Percentiles rank a stretch among this genome's conserved stretches.
Conservation (phyloP, 192 early-diverging fungal genomes). For the Coemansia sp. region DNA sequence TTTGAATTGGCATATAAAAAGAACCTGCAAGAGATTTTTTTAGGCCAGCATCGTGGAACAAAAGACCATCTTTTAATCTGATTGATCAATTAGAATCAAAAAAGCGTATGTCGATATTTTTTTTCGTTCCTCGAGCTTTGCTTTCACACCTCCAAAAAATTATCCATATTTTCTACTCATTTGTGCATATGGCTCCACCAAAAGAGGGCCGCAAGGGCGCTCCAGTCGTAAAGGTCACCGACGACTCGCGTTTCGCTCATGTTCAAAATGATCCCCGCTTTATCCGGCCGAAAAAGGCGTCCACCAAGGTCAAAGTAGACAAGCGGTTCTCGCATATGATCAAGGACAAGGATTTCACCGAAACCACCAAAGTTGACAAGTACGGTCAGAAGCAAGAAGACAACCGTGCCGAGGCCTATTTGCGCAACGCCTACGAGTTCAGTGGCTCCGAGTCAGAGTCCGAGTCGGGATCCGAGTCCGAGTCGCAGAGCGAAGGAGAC, state of each 20-base stretch:
- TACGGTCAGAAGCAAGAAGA: constrained; percentile 39
- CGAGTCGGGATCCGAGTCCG: background rate
- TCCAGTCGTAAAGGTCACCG: constrained; percentile 50
- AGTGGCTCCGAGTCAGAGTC: constrained; percentile 38
- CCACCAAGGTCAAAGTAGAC: constrained; percentile 84
- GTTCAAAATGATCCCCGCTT: constrained; percentile 84
- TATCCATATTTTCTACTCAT: background rate
- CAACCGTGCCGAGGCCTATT: constrained; percentile 31
- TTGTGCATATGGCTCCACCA: constrained; percentile 38
- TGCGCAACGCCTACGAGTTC: constrained; percentile 55
- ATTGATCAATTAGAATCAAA: background rate
- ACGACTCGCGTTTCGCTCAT: constrained; percentile 75
- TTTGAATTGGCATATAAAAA: background rate
- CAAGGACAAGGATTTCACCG: constrained; percentile 64
- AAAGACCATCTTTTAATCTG: background rate
- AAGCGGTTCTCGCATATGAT: constrained; percentile 84
- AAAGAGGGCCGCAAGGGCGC: constrained; percentile 6
- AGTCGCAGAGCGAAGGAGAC: constrained; percentile 20
- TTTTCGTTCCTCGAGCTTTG: too few relatives aligned
- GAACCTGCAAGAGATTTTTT: background rate
- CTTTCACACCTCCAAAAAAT: background rate
- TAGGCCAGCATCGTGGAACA: background rate
- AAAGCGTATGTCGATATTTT: background rate
- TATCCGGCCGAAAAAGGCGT: constrained; percentile 71
- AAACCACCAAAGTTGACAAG: constrained; percentile 43